Conservation (phyloP, 371 early-diverging fungal genomes). For the Mucor piriformis region DNA sequence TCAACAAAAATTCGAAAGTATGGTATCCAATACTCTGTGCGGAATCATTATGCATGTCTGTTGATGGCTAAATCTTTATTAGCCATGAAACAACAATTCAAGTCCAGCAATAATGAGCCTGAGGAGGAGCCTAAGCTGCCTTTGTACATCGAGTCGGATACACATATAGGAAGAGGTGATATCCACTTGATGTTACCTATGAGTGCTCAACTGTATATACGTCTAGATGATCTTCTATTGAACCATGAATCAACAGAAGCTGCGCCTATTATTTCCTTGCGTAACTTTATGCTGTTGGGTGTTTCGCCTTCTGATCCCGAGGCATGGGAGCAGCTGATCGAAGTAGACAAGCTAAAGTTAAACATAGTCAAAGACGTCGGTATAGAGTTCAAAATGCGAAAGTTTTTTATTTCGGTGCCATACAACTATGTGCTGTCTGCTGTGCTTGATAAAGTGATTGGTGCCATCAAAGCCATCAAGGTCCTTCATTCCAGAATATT, state of each 20-base stretch:
- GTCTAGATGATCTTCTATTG: constrained; percentile 8
- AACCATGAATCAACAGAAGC: not conserved
- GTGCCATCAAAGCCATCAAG: constrained; percentile 29
- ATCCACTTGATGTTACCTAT: constrained; percentile 9
- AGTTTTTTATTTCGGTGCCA: constrained; percentile 22
- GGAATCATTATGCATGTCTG: constrained; percentile 20
- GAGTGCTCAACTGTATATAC: constrained; percentile 3
- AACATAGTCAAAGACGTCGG: not conserved
- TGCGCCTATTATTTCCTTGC: not conserved
- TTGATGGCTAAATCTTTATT: constrained; percentile 3
- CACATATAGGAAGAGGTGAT: constrained; percentile 11
- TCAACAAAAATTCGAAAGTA: constrained; percentile 8
- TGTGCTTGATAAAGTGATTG: constrained; percentile 20
- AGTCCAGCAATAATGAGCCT: not conserved
- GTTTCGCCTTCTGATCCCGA: not conserved
- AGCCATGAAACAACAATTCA: not conserved
- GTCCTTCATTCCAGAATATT: constrained; percentile 21
- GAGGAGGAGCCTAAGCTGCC: not conserved
- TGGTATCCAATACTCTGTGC: constrained; percentile 16
- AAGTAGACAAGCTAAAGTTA: not conserved
- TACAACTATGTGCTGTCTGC: constrained; percentile 23
- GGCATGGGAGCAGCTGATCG: constrained; percentile 17
- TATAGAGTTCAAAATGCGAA: constrained; percentile 1
- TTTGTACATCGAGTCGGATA: not conserved
- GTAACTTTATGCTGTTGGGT: constrained; percentile 17